These are phyloP conservation scores for Teratosphaeria pseudoeucalypti DNA, from an alignment of 2,329 filamentous ascomycete species.

Conservation along the genomic window DNA sequence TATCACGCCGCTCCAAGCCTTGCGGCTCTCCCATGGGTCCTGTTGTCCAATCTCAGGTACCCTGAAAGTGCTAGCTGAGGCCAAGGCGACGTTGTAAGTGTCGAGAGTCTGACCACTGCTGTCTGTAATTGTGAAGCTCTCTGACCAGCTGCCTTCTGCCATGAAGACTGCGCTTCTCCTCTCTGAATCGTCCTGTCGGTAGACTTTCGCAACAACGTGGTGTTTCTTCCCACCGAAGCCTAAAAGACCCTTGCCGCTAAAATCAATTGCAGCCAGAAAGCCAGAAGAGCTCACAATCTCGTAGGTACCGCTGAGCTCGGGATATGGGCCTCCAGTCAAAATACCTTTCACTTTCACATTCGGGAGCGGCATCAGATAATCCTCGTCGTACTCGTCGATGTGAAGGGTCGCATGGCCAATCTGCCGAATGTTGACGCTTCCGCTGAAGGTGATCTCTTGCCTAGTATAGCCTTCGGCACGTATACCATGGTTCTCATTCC, in stretches of 20 bases:
- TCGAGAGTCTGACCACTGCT: constrained; percentile 27
- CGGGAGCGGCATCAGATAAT: constrained; percentile 36
- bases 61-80: constrained; percentile 14
- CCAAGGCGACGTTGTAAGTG: constrained; percentile 21
- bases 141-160: constrained; percentile 34
- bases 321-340: constrained; percentile 33
- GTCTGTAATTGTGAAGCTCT: constrained; percentile 29
- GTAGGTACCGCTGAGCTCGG: constrained; percentile 33
- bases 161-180: constrained; percentile 27
- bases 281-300: constrained; percentile 33
- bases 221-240: constrained; percentile 33
- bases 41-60: constrained; percentile 26
- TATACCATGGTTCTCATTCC: constrained; percentile 34
- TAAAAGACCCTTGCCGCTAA: constrained; percentile 33
- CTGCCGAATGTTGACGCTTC: constrained; percentile 36
- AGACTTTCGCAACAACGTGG: constrained; percentile 29
- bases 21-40: constrained; percentile 36
- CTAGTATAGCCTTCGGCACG: constrained; percentile 37
- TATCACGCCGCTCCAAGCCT: constrained; percentile 34
- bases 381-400: constrained; percentile 34
- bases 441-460: constrained; percentile 37
- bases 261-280: constrained; percentile 33
- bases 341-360: constrained; percentile 38
- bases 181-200: constrained; percentile 21
- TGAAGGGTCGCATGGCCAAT: constrained; percentile 36